Conservation (phyloP, 441 rosid genomes). For the Pelargonium fulgidum region DNA sequence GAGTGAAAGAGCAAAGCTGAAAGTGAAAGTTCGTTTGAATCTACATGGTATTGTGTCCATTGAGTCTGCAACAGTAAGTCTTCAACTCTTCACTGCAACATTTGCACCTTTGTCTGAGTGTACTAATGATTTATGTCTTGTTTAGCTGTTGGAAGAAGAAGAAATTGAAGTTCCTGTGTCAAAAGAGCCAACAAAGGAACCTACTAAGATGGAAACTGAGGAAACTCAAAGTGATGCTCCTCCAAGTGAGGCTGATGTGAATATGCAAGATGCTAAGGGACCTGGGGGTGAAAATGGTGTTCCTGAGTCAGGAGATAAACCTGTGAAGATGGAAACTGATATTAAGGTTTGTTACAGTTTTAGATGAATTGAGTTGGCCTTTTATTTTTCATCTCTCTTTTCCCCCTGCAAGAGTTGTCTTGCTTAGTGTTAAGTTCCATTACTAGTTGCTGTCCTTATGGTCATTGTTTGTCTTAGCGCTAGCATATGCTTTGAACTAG, state of each 20-base stretch:
- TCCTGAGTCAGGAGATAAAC: constrained; percentile 60
- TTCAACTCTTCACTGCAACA: not conserved
- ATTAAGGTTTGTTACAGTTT: constrained; percentile 37
- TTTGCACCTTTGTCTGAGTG: not conserved
- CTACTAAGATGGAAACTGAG: constrained; percentile 72
- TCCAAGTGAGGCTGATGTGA: constrained; percentile 57
- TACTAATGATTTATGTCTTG: not conserved
- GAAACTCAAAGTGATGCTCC: constrained; percentile 37
- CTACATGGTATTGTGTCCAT: constrained; percentile 77
- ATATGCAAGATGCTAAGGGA: constrained; percentile 69
- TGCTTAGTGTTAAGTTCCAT: not conserved
- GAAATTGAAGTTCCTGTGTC: constrained; percentile 74
- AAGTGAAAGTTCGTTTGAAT: constrained; percentile 76
- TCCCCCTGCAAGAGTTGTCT: not conserved
- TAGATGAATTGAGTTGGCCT: not conserved
- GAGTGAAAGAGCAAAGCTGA: constrained; percentile 71
- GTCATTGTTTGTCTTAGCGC: not conserved
- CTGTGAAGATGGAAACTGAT: constrained; percentile 83
- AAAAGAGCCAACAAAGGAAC: constrained; percentile 51
- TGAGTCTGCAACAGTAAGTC: constrained; percentile 79
- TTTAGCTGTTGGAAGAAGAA: constrained; percentile 85
- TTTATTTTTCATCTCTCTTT: not conserved
- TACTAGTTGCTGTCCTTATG: not conserved
- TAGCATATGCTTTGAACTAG: too few species aligned
- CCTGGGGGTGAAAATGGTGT: constrained; percentile 61